Evolutionary conservation across 495 filamentous ascomycete species (phyloP).

Genomic region (Neurospora tetraspora): DNA sequence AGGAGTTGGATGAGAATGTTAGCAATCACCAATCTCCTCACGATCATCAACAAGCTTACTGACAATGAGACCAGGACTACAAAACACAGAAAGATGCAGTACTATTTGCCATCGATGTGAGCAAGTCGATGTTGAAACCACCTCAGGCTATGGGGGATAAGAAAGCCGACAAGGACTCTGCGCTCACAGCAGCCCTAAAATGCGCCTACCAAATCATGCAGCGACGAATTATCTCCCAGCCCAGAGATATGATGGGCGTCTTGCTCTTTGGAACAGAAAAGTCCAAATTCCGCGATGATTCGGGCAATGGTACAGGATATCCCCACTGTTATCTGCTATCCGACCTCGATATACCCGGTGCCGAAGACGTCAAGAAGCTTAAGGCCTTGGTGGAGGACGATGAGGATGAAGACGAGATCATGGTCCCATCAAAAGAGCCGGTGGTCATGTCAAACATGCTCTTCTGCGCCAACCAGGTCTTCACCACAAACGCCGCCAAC

Average conservation of each 20-base stretch:
- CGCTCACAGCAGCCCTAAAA: conserved; percentile 75
- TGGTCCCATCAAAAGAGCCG: conserved; percentile 57
- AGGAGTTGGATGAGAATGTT: conserved; percentile 66
- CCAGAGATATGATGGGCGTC: conserved; percentile 95
- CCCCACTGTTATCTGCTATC: conserved; percentile 88
- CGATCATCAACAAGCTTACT: not conserved
- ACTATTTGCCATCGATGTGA: conserved; percentile 92
- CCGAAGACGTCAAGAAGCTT: conserved; percentile 73
- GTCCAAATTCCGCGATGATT: conserved; percentile 69
- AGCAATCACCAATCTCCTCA: conserved; percentile 8
- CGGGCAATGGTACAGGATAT: conserved; percentile 56
- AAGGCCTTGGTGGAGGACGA: conserved; percentile 60
- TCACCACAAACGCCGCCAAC: conserved; percentile 89
- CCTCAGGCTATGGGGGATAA: conserved; percentile 56
- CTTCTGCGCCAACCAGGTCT: conserved; percentile 93
- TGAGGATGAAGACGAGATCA: conserved; percentile 58
- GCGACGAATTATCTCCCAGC: conserved; percentile 93
- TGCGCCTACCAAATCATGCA: conserved; percentile 94
- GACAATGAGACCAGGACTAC: conserved; percentile 51
- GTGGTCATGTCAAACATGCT: conserved; percentile 83
- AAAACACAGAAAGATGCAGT: conserved; percentile 92
- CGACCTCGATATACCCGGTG: conserved; percentile 80
- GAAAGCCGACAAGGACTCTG: conserved; percentile 61
- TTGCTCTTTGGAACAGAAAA: conserved; percentile 87
- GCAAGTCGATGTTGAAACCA: conserved; percentile 70